Percentiles rank a stretch among this genome's conserved stretches.
Evolutionary conservation across 2,329 filamentous ascomycete species (phyloP).

Genomic region (Pseudodiploospora longispora): DNA sequence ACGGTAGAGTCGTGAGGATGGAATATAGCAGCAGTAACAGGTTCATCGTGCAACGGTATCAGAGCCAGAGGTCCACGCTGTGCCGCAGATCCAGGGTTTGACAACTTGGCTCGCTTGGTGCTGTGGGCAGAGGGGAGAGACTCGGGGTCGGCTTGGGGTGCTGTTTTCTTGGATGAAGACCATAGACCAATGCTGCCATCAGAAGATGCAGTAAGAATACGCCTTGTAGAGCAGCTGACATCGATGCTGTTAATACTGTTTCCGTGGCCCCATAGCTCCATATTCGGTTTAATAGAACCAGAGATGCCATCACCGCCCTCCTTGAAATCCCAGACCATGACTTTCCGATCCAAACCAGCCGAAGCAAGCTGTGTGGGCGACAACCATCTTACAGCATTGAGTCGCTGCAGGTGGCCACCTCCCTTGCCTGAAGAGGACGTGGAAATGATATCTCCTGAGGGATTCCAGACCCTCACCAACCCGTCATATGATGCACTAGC

Average conservation of each 20-base stretch:
- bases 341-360: slow-evolving; percentile 72
- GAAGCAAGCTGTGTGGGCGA: slow-evolving; percentile 73
- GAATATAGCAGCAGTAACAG: slow-evolving; percentile 76
- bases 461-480: slow-evolving; percentile 79
- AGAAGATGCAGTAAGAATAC: slow-evolving; percentile 76
- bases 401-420: slow-evolving; percentile 66
- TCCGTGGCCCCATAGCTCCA: slow-evolving; percentile 80
- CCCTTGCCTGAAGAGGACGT: slow-evolving; percentile 59
- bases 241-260: slow-evolving; percentile 66
- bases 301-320: slow-evolving; percentile 55
- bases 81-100: slow-evolving; percentile 36
- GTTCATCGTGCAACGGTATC: slow-evolving; percentile 61
- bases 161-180: slow-evolving; percentile 70
- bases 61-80: slow-evolving; percentile 74
- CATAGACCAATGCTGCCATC: slow-evolving; percentile 85
- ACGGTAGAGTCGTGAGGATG: slow-evolving; percentile 78
- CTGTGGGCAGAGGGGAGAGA: slow-evolving; percentile 60
- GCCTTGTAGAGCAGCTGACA: slow-evolving; percentile 63
- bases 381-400: slow-evolving; percentile 80
- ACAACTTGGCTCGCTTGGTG: slow-evolving; percentile 69
- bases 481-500: slow-evolving; percentile 95
- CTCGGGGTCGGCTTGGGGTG: slow-evolving; percentile 62
- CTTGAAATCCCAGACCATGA: slow-evolving; percentile 83
- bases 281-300: slow-evolving; percentile 57
- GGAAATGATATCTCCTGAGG: slow-evolving; percentile 75